Evolutionary conservation across 257 asterid species (phyloP), one percentile per base, ranked within the genome.

Genomic region (Parsonsia alboflavescens): DNA sequence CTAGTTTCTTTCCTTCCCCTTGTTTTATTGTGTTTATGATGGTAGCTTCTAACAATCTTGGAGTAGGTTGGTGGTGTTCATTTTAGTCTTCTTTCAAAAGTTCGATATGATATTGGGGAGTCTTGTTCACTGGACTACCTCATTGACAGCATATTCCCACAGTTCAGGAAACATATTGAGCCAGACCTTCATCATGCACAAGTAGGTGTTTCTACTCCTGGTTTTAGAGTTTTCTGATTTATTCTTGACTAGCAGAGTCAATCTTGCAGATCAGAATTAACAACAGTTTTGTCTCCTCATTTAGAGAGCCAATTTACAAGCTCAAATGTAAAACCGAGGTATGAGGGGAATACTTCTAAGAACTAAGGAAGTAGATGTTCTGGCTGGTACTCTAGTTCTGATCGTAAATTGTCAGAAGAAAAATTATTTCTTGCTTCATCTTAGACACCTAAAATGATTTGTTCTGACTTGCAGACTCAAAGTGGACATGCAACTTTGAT

Each of bases 161-260:
- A 92, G 81, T 95, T 95, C 79, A 87, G 98, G 79, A 95, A 88
- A 85, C 94, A 92, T 79, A 95, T 95, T 68, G 99, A 95, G 85
- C 98, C 99, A 1, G 99, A 95, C 77, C 98, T 95, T 84, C 99
- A 92, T 85, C 99, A 95, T 78, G 99, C 99, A 17, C 99, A 95
- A 93, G 99, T 92, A 78, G 70, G 87, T 73, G 45, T 80, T 71
- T 44, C 63, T 76, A 68, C 62, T 78, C 75, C 69, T 57, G 42
- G 74, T 59, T 72, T 73, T 54, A 73, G 74, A 22, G 74, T 56
- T 53, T 79, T 56, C 76, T 56, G 75, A 70, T 83, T 73, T 76
- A 50, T 63, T 79, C 65, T 84, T 82, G 85, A 86, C 79, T 83
- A 73, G 68, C 68, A 79, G 45, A 72, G 52, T 83, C 68, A 75